Evolutionary conservation across 23 red algal species (phyloP).

Genomic region (Rhodosorus marinus): DNA sequence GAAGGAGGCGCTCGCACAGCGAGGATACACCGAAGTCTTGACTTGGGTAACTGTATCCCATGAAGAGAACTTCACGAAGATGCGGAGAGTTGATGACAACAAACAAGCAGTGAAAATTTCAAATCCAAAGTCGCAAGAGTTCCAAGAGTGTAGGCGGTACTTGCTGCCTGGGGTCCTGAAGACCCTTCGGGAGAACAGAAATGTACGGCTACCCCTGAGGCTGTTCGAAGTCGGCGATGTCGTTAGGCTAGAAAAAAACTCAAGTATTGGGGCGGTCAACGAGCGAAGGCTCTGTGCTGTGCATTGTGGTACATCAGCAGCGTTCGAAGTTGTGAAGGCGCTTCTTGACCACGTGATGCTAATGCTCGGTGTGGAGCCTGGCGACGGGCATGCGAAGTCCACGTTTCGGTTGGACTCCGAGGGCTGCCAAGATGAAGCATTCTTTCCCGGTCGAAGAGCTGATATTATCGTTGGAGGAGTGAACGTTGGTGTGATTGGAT

Average conservation of each 20-base stretch:
- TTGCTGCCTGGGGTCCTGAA: slow-evolving; percentile 78
- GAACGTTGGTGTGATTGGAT: slow-evolving; percentile 49
- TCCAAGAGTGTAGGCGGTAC: slow-evolving; percentile 65
- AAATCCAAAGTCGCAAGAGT: slow-evolving; percentile 95
- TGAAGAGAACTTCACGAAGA: slow-evolving; percentile 53
- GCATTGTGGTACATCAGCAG: slow-evolving; percentile 47
- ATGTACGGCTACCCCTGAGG: slow-evolving; percentile 55
- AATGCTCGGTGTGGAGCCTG: slow-evolving; percentile 14
- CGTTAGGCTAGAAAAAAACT: slow-evolving; percentile 31
- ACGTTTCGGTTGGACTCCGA: slow-evolving; percentile 23
- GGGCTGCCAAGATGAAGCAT: slow-evolving; percentile 45
- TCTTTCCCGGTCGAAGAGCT: slow-evolving; percentile 69
- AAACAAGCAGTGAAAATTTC: slow-evolving; percentile 50
- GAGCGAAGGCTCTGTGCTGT: slow-evolving; percentile 47
- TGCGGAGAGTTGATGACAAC: slow-evolving; percentile 25
- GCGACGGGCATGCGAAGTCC: background rate
- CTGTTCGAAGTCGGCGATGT: slow-evolving; percentile 92
- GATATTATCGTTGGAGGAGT: slow-evolving; percentile 29
- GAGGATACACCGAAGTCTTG: slow-evolving; percentile 85
- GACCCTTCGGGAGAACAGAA: slow-evolving; percentile 89
- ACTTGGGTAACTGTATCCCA: slow-evolving; percentile 98
- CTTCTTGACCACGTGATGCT: slow-evolving; percentile 61
- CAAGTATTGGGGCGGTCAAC: slow-evolving; percentile 48
- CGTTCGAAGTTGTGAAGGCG: slow-evolving; percentile 84
- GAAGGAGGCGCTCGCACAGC: slow-evolving; percentile 63